Percentiles rank a stretch among this genome's conserved stretches.
Evolutionary conservation across 2,329 filamentous ascomycete species (phyloP).

Genomic region (Alternaria gaisen): DNA sequence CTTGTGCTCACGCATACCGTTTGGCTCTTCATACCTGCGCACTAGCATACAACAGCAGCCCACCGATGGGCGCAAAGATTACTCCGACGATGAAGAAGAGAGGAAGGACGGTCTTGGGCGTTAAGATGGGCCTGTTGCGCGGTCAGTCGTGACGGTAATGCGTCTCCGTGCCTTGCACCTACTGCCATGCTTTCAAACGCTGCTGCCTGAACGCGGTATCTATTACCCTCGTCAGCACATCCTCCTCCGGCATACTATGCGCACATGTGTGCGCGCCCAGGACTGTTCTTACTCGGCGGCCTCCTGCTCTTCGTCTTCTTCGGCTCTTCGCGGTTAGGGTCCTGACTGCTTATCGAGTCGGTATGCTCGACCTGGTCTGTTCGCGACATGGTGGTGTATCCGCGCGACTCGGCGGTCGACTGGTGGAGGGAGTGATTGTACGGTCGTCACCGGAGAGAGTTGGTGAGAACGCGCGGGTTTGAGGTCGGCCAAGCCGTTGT

Average conservation of each 20-base stretch:
- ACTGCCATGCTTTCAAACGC: slow-evolving; percentile 98
- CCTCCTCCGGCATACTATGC: not conserved
- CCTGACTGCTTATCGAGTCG: slow-evolving; percentile 56
- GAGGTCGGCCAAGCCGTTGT: slow-evolving; percentile 30
- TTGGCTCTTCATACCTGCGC: slow-evolving; percentile 67
- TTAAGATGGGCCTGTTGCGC: slow-evolving; percentile 80
- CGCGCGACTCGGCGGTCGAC: slow-evolving; percentile 42
- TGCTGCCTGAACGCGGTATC: slow-evolving; percentile 98
- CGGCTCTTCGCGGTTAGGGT: slow-evolving; percentile 50
- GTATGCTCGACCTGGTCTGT: slow-evolving; percentile 54
- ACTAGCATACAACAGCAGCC: slow-evolving; percentile 85
- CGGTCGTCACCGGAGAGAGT: slow-evolving; percentile 15
- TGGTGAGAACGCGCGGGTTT: slow-evolving; percentile 33
- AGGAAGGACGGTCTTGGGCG: slow-evolving; percentile 90
- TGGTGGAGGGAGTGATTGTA: slow-evolving; percentile 22
- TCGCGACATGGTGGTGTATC: slow-evolving; percentile 55
- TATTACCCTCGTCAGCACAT: slow-evolving; percentile 52
- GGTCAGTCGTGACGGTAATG: slow-evolving; percentile 48
- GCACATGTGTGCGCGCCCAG: not conserved
- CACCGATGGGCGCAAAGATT: slow-evolving; percentile 93
- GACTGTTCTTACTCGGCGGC: slow-evolving; percentile 78
- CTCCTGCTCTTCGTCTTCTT: slow-evolving; percentile 86
- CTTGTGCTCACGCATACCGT: not conserved
- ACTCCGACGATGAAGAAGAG: slow-evolving; percentile 91
- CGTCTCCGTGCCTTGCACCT: slow-evolving; percentile 53